Percentiles rank a stretch among this genome's conserved stretches.
Conservation (phyloP, 2,329 filamentous ascomycete species). For the Xylaria sp. region DNA sequence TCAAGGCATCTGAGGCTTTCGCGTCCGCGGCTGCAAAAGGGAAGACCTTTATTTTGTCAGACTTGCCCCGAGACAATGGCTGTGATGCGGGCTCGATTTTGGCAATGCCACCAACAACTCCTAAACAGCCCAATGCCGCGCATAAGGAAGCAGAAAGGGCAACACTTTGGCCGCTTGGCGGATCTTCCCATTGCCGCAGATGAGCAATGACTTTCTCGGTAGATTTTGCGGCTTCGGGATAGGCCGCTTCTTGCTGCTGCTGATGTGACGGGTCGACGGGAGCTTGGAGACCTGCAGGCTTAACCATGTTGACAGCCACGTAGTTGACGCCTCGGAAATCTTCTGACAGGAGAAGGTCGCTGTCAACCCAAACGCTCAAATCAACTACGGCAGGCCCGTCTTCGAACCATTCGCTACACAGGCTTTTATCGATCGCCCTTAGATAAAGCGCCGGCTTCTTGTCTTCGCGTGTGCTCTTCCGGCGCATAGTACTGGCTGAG, state of each 20-base stretch:
- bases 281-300: constrained; percentile 69
- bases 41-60: constrained; percentile 67
- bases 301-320: constrained; percentile 80
- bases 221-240: constrained; percentile 45
- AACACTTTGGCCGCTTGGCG: constrained; percentile 73
- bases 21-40: constrained; percentile 62
- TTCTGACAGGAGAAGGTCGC: constrained; percentile 65
- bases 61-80: constrained; percentile 60
- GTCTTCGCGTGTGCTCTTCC: constrained; percentile 55
- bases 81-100: constrained; percentile 78
- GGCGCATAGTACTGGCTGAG: constrained; percentile 62
- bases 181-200: constrained; percentile 75
- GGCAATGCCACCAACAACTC: constrained; percentile 78
- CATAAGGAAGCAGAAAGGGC: constrained; percentile 76
- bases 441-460: constrained; percentile 67
- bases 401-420: constrained; percentile 74
- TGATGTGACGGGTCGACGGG: constrained; percentile 64
- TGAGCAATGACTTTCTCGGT: constrained; percentile 69
- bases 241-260: constrained; percentile 61
- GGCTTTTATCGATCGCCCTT: constrained; percentile 66
- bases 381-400: constrained; percentile 52
- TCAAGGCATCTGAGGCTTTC: constrained; percentile 61
- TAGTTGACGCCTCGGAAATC: constrained; percentile 71
- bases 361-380: constrained; percentile 79
- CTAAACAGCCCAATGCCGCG: constrained; percentile 62